Conservation (phyloP, 2,329 filamentous ascomycete genomes). For the Phaeomoniella chlamydospora region DNA sequence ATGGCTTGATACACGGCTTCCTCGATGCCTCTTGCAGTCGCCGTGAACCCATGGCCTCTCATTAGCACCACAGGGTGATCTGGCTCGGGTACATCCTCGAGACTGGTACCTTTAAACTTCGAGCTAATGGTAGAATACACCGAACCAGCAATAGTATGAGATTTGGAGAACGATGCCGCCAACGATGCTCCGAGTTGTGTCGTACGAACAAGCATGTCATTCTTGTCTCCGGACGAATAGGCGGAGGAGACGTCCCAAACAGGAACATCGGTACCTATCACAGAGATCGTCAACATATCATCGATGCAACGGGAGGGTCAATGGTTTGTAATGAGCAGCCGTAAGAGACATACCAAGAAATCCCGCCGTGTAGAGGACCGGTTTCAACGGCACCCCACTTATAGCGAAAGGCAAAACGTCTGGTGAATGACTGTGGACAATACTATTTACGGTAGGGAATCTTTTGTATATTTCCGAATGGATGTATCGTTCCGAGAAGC, state of each 20-base stretch:
- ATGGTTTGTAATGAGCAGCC: too few species aligned
- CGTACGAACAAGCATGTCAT: conserved; percentile 24
- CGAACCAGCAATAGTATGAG: neutral
- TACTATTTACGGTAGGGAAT: conserved; percentile 21
- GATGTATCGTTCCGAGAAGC: conserved; percentile 30
- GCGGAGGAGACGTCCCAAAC: conserved; percentile 18
- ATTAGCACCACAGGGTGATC: conserved; percentile 27
- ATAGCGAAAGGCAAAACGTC: conserved; percentile 28
- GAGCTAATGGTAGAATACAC: conserved; percentile 1
- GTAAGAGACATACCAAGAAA: conserved; percentile 22
- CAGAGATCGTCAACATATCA: too few species aligned
- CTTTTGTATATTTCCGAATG: conserved; percentile 32
- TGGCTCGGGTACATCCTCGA: conserved; percentile 1
- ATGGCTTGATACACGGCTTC: conserved; percentile 26
- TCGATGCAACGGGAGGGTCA: too few species aligned
- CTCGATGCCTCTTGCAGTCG: conserved; percentile 21
- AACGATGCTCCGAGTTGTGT: conserved; percentile 19
- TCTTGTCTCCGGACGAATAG: conserved; percentile 13
- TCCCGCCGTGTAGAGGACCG: conserved; percentile 28
- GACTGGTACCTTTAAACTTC: conserved; percentile 3
- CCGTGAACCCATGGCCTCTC: conserved; percentile 30
- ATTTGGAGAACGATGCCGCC: conserved; percentile 16
- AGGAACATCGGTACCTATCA: conserved; percentile 12
- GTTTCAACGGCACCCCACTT: conserved; percentile 22
- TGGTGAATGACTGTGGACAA: conserved; percentile 30